Evolutionary conservation across 2,329 filamentous ascomycete species (phyloP), one percentile per base, ranked within the genome.

Genomic region (Chrysosporium queenslandicum): DNA sequence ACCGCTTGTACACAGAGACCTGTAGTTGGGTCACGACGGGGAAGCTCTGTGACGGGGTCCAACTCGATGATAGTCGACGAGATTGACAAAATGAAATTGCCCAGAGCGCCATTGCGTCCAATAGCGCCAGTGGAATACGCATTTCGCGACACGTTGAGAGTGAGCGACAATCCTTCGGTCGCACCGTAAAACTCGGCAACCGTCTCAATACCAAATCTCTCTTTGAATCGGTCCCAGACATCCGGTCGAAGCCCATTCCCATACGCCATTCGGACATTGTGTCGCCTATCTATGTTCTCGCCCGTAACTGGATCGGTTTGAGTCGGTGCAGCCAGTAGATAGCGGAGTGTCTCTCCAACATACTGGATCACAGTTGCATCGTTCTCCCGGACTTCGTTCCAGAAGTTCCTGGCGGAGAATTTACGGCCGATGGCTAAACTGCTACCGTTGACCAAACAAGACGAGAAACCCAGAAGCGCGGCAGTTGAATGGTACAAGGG

Each of bases 401-500:
- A 92, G 68, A 91, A 92, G 1, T 74, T 80, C 56, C 77, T 78
- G 2, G 84, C 85, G 2, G 85, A 89, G 71, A 94, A 94, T 60
- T 84, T 86, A 59, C 80, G 81, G 43, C 86, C 85, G 14, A 94
- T 69, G 23, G 86, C 79, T 48, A 90, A 71, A 0, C 87, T 86
- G 34, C 75, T 77, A 39, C 83, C 84, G 0, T 70, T 68, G 50
- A 76, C 66, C 29, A 92, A 66, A 21, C 79, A 77, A 43, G 80
- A 74, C 45, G 76, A 67, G 53, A 90, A 78, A 21, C 83, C 86
- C 40, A 94, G 75, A 5, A 92, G 60, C 3, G 80, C 72, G 11
- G 86, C 89, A 0, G 88, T 87, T 37, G 85, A 84, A 71, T 95
- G 89, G 64, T 95, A 94, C 5, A 95, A 75, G 0, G 89, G 89